Conservation (phyloP, 371 early-diverging fungal species). For the Mortierella sp. region DNA sequence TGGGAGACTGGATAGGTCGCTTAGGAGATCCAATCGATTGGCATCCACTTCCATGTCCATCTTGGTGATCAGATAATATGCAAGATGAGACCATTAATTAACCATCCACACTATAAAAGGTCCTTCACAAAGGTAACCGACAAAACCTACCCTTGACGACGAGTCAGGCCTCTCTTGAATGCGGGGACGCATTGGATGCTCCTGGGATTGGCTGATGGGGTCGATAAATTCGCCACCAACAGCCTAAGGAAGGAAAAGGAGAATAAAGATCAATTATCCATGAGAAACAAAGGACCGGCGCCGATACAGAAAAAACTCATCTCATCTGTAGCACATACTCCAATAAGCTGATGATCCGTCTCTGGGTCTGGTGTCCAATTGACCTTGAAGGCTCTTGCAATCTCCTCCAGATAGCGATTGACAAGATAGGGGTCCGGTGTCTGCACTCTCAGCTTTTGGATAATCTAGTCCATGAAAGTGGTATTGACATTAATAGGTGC, state of each 20-base stretch:
- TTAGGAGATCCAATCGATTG: constrained; percentile 30
- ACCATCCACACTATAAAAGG: background rate
- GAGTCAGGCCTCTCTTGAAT: constrained; percentile 8
- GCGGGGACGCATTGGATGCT: constrained; percentile 26
- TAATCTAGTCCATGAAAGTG: constrained; percentile 63
- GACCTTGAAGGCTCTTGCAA: constrained; percentile 85
- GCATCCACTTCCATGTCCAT: constrained; percentile 24
- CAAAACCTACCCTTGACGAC: constrained; percentile 11
- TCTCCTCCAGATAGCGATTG: constrained; percentile 87
- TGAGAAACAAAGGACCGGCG: background rate
- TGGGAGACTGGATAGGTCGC: constrained; percentile 18
- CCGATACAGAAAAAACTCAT: background rate
- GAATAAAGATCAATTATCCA: background rate
- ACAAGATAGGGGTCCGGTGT: constrained; percentile 86
- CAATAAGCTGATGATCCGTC: constrained; percentile 46
- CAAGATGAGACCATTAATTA: no score
- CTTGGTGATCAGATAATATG: background rate
- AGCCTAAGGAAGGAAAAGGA: constrained; percentile 7
- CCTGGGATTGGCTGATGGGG: constrained; percentile 30
- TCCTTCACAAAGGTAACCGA: background rate
- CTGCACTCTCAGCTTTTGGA: constrained; percentile 80
- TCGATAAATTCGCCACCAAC: constrained; percentile 46
- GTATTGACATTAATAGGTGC: background rate
- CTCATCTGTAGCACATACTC: constrained; percentile 15
- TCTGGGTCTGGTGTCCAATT: constrained; percentile 71